These are phyloP conservation scores for Zymoseptoria tritici DNA, from an alignment of 2,329 filamentous ascomycete genomes.

Conservation along the genomic window DNA sequence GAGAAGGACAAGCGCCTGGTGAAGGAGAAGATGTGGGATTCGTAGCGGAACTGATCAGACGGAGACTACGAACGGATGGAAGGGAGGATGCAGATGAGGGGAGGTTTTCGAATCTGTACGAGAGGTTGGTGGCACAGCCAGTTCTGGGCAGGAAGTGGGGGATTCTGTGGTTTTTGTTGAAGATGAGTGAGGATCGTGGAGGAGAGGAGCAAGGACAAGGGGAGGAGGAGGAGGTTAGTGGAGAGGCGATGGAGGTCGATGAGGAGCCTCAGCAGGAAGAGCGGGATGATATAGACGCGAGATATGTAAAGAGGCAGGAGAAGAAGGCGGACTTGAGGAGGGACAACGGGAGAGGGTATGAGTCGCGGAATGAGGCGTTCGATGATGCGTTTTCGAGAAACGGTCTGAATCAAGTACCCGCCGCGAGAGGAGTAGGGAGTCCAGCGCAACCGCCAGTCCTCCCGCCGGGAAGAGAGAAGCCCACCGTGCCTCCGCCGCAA, in stretches of 20 bases:
- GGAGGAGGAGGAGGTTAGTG: slow-evolving; percentile 4
- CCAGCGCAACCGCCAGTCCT: slow-evolving; percentile 15
- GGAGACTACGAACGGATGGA: slow-evolving; percentile 73
- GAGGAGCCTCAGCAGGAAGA: slow-evolving; percentile 14
- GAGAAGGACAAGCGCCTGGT: slow-evolving; percentile 35
- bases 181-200: slow-evolving; percentile 41
- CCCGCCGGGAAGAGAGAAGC: slow-evolving; percentile 12
- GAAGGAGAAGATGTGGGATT: slow-evolving; percentile 70
- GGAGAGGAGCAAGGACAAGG: slow-evolving; percentile 3
- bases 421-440: slow-evolving; percentile 19
- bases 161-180: slow-evolving; percentile 84
- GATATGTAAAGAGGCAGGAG: slow-evolving; percentile 2
- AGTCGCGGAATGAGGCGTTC: slow-evolving; percentile 29
- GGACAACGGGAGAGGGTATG: not conserved
- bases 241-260: slow-evolving; percentile 4
- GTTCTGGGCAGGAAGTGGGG: slow-evolving; percentile 95
- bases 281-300: slow-evolving; percentile 2
- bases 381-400: slow-evolving; percentile 43
- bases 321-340: slow-evolving; percentile 4
- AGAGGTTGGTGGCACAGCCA: slow-evolving; percentile 77
- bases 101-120: slow-evolving; percentile 84
- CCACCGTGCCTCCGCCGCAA: slow-evolving; percentile 16
- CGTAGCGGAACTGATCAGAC: slow-evolving; percentile 85
- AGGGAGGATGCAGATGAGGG: slow-evolving; percentile 66
- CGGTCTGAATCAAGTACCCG: slow-evolving; percentile 35